Evolutionary conservation across 179 eudicot species (phyloP).

Genomic region (Spergularia azorica): DNA sequence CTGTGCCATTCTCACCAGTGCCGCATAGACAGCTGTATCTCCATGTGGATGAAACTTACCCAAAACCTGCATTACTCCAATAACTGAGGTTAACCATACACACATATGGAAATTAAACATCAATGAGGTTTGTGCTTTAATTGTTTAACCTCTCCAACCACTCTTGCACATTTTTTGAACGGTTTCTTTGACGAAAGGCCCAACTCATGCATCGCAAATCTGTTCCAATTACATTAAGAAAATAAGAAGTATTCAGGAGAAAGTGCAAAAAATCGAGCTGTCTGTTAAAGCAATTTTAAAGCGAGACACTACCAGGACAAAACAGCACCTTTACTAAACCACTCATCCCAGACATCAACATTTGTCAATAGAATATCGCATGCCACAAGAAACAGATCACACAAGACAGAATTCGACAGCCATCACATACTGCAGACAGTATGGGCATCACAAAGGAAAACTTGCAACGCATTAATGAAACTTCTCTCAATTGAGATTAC

Average conservation of each 20-base stretch:
- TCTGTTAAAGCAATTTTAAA: background rate
- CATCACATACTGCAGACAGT: too few relatives aligned
- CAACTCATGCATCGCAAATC: constrained; percentile 97
- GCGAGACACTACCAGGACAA: background rate
- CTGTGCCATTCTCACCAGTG: constrained; percentile 99
- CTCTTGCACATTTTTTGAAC: constrained; percentile 57
- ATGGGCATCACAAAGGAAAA: too few relatives aligned
- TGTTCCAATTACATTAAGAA: constrained; percentile 30
- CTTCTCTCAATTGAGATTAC: too few relatives aligned
- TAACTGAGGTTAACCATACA: constrained; percentile 14
- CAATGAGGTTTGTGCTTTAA: background rate
- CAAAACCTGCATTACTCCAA: constrained; percentile 56
- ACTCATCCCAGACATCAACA: background rate
- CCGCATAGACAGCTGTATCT: constrained; percentile 92
- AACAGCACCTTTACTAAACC: background rate
- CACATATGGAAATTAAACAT: background rate
- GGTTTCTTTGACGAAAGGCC: constrained; percentile 94
- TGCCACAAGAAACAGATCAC: too few relatives aligned
- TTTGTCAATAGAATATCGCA: background rate
- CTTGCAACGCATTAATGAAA: too few relatives aligned
- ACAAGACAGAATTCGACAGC: too few relatives aligned
- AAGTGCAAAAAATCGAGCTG: background rate
- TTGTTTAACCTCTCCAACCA: constrained; percentile 88
- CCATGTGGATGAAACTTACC: constrained; percentile 99
- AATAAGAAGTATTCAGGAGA: background rate